Evolutionary conservation across 140 eudicot genomes (phyloP), one percentile per base, ranked within the genome.

Genomic region (Stevia rebaudiana): DNA sequence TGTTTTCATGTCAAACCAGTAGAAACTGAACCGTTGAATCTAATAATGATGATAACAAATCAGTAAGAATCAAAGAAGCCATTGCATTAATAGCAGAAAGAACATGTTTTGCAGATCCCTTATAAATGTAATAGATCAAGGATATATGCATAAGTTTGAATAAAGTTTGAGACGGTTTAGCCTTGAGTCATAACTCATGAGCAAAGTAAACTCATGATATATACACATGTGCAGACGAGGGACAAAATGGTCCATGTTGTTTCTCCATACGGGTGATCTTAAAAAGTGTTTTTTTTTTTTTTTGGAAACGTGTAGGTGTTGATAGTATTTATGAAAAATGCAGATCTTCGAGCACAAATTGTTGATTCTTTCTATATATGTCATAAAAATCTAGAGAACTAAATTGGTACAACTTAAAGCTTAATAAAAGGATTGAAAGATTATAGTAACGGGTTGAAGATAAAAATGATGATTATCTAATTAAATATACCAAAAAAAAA

Each of bases 1-100:
- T 92, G 63, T 25, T 49, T 59, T 40, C 55, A 39, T 12, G 28
- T 67, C 63, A 74, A 66, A 66, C 18, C 37, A 52, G 18, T 63
- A 48, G 44, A 22, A 43, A 31, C 33, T 46, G 48, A 21, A 8
- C 21, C 10, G 13, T 42, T 68, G 47, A 68, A 22, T 68, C 33
- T 11, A 28, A 30, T 25, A 41, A 7, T 17, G 13, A 65, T 42
- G 47, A 17, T 17, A 65, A 6, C 12, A 11, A 52, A 19, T 59
- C 11, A 59, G 16, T 59, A 35, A 59, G 16, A 59, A 59, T 17
- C 30, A 36, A 36, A 11, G 28, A 61, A 61, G 13, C 51, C 37
- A 61, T 13, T 48, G 41, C 22, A 9, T 49, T 23, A 19, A 48
- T 47, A 24, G 28, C 30, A 48, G n/a, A 17, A 47, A 21, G 0